Base-by-base conservation (phyloP, 805 yeast species). In the Sugiyamaella valdiviana region DNA sequence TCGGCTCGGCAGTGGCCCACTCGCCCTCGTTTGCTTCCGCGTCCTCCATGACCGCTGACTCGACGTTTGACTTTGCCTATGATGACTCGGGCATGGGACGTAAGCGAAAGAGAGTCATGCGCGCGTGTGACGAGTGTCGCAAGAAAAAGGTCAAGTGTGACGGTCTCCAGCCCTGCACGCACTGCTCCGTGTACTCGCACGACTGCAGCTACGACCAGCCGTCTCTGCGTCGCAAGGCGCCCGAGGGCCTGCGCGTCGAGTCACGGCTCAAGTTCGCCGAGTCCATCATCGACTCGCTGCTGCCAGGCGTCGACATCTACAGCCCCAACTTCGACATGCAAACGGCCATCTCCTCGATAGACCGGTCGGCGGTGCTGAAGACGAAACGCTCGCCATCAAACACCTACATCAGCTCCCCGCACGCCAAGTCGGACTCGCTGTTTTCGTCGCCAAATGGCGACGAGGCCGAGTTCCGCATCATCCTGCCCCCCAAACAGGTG, bases 141-240 rank as follows among this genome's bases (percentile, higher is more conserved):
- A 77, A 75, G 64, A 83, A 82, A 65, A 85, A 85, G 61, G 86
- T 83, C 53, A 81, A 82, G 61, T 85, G 95, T 65, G 89, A 83
- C 62, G 93, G 91, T 3, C 75, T 76, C 57, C 82, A 77, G 57
- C 93, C 91, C 0, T 85, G 95, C 63, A 76, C 78, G 26, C 87
- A 82, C 63, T 88, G 96, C 62, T 84, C 95, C 1, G 95, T 87
- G 1, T 89, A 87, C 66, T 79, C 86, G 17, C 85, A 84, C 64
- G 67, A 79, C 49, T 88, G 96, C 66, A 79, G 95, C 0, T 88
- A 88, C 63, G 85, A 84, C 60, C 87, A 85, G 59, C 91, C 95
- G 7, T 74, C 83, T 45, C 69, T 74, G 48, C 66, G 85, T 44
- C 78, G 77, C 59, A 78, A 59, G 36, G 52, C 36, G 48, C 62